Evolutionary conservation across 202 grass and related monocot species (phyloP).

Genomic region (Carex sylvatica): DNA sequence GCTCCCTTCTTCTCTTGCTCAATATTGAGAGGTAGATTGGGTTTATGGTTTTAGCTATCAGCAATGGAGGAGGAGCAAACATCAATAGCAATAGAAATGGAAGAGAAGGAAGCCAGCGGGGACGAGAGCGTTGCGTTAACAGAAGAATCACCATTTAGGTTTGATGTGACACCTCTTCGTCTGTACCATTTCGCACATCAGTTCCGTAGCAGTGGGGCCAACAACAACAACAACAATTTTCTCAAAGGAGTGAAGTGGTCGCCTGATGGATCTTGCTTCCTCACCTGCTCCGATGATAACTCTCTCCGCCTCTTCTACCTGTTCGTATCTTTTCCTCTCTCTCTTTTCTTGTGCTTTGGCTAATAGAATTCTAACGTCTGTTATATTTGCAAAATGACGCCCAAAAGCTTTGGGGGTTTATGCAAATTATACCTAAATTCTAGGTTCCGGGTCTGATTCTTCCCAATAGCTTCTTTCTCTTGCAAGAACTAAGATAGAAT

Average conservation of each 20-base stretch:
- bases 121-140: background rate
- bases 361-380: background rate
- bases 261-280: conserved; percentile 89
- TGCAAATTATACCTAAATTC: background rate
- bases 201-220: conserved; percentile 40
- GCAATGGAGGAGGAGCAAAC: conserved; percentile 19
- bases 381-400: background rate
- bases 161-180: conserved; percentile 54
- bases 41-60: conserved; percentile 20
- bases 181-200: conserved; percentile 74
- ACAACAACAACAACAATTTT: conserved; percentile 44
- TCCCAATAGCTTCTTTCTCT: background rate
- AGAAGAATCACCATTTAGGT: conserved; percentile 48
- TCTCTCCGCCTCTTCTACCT: conserved; percentile 84
- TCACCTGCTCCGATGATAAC: conserved; percentile 93
- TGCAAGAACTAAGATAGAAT: background rate
- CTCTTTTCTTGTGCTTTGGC: background rate
- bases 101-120: background rate
- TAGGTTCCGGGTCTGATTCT: background rate
- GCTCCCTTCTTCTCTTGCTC: background rate
- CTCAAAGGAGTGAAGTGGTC: conserved; percentile 95
- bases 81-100: background rate
- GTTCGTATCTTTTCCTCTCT: conserved; percentile 7
- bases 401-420: background rate
- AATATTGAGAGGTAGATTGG: background rate